Evolutionary conservation across 441 rosid genomes (phyloP), one percentile per base, ranked within the genome.

Genomic region (Populus hybrid): DNA sequence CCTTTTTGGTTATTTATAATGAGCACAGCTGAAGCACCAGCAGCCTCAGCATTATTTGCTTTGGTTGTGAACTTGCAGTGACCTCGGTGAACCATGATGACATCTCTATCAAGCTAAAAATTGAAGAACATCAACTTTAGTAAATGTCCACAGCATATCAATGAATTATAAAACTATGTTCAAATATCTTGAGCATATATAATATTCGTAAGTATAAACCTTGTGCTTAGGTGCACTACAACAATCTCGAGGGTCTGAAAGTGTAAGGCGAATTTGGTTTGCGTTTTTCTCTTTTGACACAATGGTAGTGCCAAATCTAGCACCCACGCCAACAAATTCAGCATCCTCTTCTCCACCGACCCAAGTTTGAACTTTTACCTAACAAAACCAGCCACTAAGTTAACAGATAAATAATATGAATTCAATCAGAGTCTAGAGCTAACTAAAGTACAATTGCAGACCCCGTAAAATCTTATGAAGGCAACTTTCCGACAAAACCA

Each of bases 281-380:
- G 99, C 99, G 70, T 93, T 92, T 85, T 94, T 96, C 90, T 94
- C 99, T 90, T 93, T 93, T 2, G 98, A 90, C 68, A 91, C 97
- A 68, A 96, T 94, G 31, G 89, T 76, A 42, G 82, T 85, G 71
- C 99, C 99, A 66, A 96, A 96, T 85, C 99, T 89, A 74, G 99
- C 98, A 38, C 98, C 98, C 9, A 96, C 98, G 0, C 99, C 99
- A 9, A 96, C 99, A 84, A 88, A 96, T 85, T 96, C 99, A n/a
- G 81, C 92, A 76, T 84, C 83, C 84, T 96, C 98, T 67, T 81
- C n/a, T 77, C 92, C 98, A 85, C 91, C 72, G 69, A 93, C 83
- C 98, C 97, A 96, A 9, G 99, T 96, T 79, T 94, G 99, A 76
- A 96, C 93, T 96, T 94, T 96, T 69, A 96, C 99, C 99, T 94